phyloP scores from a whole-genome alignment of 352 stramenopile species.

The Phytophthora aleatoria region DNA sequence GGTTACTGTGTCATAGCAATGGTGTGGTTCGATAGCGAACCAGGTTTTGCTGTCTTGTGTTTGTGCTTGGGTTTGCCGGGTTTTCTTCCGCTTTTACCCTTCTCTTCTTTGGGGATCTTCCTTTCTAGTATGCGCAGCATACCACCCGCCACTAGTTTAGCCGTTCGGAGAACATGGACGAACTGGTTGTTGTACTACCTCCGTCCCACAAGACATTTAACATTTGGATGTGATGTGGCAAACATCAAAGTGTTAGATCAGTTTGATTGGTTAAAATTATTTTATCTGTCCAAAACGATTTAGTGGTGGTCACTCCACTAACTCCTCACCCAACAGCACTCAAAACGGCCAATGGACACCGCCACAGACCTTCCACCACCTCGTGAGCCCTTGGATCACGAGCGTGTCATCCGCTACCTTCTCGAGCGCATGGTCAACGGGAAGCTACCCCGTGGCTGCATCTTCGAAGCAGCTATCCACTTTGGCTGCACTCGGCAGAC shows the following conservation, averaged over 20 bases:
- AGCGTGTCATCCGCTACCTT: background rate
- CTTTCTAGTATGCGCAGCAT: no score
- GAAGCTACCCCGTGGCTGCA: background rate
- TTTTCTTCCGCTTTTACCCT: no score
- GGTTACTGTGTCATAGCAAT: no score
- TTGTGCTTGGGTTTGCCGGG: no score
- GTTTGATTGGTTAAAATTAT: background rate
- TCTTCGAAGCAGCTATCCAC: background rate
- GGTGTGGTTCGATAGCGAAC: no score
- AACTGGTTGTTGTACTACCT: background rate
- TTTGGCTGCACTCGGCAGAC: background rate
- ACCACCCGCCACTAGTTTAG: no score
- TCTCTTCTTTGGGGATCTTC: no score
- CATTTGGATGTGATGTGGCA: background rate
- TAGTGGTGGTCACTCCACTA: background rate
- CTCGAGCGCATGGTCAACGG: background rate
- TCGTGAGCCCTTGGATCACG: background rate
- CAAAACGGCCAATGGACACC: background rate
- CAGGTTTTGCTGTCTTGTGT: no score
- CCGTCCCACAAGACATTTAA: background rate
- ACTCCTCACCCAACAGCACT: background rate
- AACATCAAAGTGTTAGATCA: background rate
- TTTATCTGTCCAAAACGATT: background rate
- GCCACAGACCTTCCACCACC: background rate
- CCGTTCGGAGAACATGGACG: no score